Conservation (phyloP, 306 rosid genomes). For the Hippophae gyantsensis region DNA sequence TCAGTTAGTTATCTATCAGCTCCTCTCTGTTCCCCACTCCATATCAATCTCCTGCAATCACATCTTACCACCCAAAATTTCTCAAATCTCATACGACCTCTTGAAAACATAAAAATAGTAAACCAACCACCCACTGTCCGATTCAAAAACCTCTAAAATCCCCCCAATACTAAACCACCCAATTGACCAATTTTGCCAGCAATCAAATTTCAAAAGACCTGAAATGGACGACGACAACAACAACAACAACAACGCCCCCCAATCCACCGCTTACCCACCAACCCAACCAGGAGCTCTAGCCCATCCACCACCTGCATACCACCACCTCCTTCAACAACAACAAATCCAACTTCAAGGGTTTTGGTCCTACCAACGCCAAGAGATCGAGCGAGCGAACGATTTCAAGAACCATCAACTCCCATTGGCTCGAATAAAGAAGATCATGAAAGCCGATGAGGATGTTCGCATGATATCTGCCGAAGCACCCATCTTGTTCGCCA, state of each 20-base stretch:
- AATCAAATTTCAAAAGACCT: background rate
- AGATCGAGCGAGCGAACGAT: slow-evolving; percentile 84
- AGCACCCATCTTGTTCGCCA: too few relatives aligned
- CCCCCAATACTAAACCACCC: background rate
- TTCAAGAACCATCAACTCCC: slow-evolving; percentile 99
- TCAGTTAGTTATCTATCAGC: too few relatives aligned
- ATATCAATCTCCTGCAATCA: too few relatives aligned
- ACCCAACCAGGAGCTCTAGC: slow-evolving; percentile 18
- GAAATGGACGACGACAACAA: slow-evolving; percentile 5
- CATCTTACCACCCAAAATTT: too few relatives aligned
- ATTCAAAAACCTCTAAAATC: too few relatives aligned
- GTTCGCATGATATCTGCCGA: too few relatives aligned
- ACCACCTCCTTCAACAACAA: slow-evolving; percentile 27
- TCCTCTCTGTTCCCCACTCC: too few relatives aligned
- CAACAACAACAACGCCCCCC: slow-evolving; percentile 29
- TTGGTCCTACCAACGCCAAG: slow-evolving; percentile 87
- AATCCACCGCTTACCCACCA: slow-evolving; percentile 37
- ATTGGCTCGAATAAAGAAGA: slow-evolving; percentile 51
- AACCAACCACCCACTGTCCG: too few relatives aligned
- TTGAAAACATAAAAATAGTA: too few relatives aligned
- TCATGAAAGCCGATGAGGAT: too few relatives aligned
- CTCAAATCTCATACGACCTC: too few relatives aligned
- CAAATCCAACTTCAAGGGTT: slow-evolving; percentile 46
- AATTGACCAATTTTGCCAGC: slow-evolving; percentile 8
- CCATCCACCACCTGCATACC: slow-evolving; percentile 45